A percentile compares a stretch with the other conserved stretches of the same genome.
These are phyloP conservation scores for Fusarium kyushuense DNA, from an alignment of 2,329 filamentous ascomycete species.

Conservation along the genomic window DNA sequence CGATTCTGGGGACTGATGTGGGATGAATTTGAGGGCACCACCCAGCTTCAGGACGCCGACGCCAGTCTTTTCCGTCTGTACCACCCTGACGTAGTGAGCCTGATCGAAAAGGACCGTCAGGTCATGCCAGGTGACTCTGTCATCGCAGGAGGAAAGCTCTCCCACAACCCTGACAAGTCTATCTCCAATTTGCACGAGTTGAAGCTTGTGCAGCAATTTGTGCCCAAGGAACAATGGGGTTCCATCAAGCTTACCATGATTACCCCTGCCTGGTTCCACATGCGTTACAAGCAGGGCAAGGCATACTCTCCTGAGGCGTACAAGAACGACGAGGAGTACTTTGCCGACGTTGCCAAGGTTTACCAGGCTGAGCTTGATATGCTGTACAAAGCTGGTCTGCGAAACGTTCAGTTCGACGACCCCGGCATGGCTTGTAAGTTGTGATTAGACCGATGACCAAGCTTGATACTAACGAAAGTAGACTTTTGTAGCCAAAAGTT, in stretches of 20 bases:
- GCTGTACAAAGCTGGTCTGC: slow-evolving; percentile 71
- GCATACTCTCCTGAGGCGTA: slow-evolving; percentile 46
- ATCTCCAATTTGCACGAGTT: slow-evolving; percentile 64
- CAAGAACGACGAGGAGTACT: slow-evolving; percentile 63
- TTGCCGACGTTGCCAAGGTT: slow-evolving; percentile 72
- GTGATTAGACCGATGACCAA: slow-evolving; percentile 34
- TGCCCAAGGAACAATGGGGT: slow-evolving; percentile 62
- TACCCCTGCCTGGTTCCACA: slow-evolving; percentile 59
- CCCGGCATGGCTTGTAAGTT: slow-evolving; percentile 73
- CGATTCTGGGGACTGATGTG: slow-evolving; percentile 62
- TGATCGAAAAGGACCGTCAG: slow-evolving; percentile 65
- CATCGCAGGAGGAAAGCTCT: slow-evolving; percentile 62
- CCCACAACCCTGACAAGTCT: slow-evolving; percentile 57
- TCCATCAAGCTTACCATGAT: slow-evolving; percentile 68
- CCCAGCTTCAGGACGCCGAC: slow-evolving; percentile 63
- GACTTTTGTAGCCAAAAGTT: slow-evolving; percentile 81
- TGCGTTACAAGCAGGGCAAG: slow-evolving; percentile 48
- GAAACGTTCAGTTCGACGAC: slow-evolving; percentile 77
- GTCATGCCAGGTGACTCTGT: slow-evolving; percentile 69
- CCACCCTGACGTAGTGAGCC: slow-evolving; percentile 66
- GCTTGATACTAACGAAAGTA: slow-evolving; percentile 47
- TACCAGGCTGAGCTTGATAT: slow-evolving; percentile 72
- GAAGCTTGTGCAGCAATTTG: slow-evolving; percentile 58
- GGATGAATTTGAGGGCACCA: slow-evolving; percentile 65
- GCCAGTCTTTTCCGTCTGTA: slow-evolving; percentile 66